Conservation (phyloP, 2,329 filamentous ascomycete genomes). For the Colletotrichum sp. region DNA sequence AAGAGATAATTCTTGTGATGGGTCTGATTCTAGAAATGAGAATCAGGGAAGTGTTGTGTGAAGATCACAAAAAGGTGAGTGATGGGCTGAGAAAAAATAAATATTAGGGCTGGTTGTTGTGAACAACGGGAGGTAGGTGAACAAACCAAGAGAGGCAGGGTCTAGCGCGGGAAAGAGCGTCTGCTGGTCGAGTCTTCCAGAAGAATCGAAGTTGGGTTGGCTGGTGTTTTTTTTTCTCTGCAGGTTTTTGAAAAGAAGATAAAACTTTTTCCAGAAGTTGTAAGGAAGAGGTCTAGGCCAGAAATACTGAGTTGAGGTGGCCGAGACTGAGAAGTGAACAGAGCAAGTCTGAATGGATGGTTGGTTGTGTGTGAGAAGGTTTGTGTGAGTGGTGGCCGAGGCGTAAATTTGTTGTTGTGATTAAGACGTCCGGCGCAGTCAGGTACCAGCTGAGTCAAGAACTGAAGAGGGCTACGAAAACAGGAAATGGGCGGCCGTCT, state of each 20-base stretch:
- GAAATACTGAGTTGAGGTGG: not conserved
- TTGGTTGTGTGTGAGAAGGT: not conserved
- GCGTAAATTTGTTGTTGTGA: not conserved
- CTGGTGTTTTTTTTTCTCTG: not conserved
- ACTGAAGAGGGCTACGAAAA: constrained; percentile 14
- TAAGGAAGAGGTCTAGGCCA: not conserved
- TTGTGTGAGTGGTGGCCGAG: not conserved
- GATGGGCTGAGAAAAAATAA: not conserved
- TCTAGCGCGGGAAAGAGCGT: constrained; percentile 1
- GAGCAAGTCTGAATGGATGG: not conserved
- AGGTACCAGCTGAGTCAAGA: constrained; percentile 21
- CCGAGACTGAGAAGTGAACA: not conserved
- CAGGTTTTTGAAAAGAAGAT: not conserved
- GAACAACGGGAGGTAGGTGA: not conserved
- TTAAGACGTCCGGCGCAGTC: constrained; percentile 15
- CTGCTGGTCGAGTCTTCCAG: constrained; percentile 7
- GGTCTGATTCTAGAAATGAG: not conserved
- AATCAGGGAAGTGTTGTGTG: not conserved
- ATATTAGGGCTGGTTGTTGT: not conserved
- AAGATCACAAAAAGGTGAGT: not conserved
- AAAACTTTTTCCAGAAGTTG: not conserved
- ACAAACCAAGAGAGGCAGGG: constrained; percentile 1
- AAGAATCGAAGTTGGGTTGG: constrained; percentile 3
- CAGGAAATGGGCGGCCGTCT: not conserved
- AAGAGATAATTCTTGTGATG: not conserved